Evolutionary conservation across 768 basidiomycete genomes (phyloP).

Genomic region (Amanita subjunquillea): DNA sequence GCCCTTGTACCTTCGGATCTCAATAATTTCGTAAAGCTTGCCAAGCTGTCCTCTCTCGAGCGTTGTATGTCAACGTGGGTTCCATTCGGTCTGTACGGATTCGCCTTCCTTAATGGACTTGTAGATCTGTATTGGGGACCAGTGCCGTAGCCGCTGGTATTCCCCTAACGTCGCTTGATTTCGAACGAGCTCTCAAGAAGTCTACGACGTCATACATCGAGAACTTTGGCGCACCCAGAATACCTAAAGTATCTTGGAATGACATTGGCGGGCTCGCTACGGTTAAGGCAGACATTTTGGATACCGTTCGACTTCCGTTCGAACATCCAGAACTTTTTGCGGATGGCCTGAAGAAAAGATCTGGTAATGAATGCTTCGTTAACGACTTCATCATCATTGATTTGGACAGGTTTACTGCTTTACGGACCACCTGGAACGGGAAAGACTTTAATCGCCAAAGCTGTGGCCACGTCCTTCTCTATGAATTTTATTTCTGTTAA

Average conservation of each 20-base stretch:
- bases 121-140: background rate
- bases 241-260: constrained; percentile 93
- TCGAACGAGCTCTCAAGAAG: constrained; percentile 59
- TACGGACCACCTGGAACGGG: constrained; percentile 96
- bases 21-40: constrained; percentile 51
- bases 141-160: constrained; percentile 28
- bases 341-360: constrained; percentile 89
- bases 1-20: constrained; percentile 83
- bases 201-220: constrained; percentile 77
- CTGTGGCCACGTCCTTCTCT: constrained; percentile 90
- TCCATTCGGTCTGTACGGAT: constrained; percentile 8
- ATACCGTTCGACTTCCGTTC: constrained; percentile 88
- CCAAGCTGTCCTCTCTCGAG: constrained; percentile 43
- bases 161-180: constrained; percentile 47
- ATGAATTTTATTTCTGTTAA: constrained; percentile 97
- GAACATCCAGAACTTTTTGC: constrained; percentile 87
- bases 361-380: constrained; percentile 39
- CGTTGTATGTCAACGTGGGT: constrained; percentile 30
- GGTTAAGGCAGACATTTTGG: constrained; percentile 89
- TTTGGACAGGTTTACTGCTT: constrained; percentile 65
- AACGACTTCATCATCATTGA: background rate
- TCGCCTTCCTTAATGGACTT: background rate
- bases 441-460: constrained; percentile 91
- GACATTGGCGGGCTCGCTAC: constrained; percentile 87
- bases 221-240: constrained; percentile 94